Evolutionary conservation across 495 filamentous ascomycete species (phyloP), one percentile per base, ranked within the genome.

Genomic region (Pseudevernia furfuracea): DNA sequence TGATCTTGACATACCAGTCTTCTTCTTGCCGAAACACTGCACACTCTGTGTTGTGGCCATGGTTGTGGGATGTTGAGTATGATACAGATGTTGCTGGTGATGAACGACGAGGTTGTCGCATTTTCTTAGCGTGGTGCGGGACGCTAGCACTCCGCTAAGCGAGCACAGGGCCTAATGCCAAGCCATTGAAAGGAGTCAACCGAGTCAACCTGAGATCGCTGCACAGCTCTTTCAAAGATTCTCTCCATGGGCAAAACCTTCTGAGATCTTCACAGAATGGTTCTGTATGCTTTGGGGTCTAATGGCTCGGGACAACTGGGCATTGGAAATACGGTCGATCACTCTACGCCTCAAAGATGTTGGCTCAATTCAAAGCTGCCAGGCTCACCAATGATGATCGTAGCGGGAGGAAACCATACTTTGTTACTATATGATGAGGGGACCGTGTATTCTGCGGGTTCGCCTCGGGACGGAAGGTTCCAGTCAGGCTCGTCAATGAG

Each of bases 11-110:
- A 75, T 81, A 85, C 85, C 87, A 73, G 87, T 90, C 85, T 90
- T 90, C 84, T 91, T 90, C 82, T 91, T 92, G 84, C 90, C 90
- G 87, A 93, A 93, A 87, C 89, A 94, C 85, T 93, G 89, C 70
- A 94, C 90, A 80, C 86, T 89, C 81, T 90, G 90, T 66, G 82
- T 79, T 71, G 89, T 82, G 76, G 88, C 84, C 89, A 92, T 94
- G 80, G 71, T 88, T 76, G 52, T 32, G 53, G 17, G 4, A 55
- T 32, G 36, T 61, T 49, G 39, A 39, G 59, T 30, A 5, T 52
- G 25, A 3, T 38, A 34, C 15, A 59, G 23, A 28, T 56, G 23
- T 15, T n/a, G 39, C 32, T 23, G 58, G 15, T 62, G 38, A 15
- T 39, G 46, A 44, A 43, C 43, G 19, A 37, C 23, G 41, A 64